These are phyloP conservation scores for Heritiera littoralis DNA, from an alignment of 345 rosid species.

Conservation along the genomic window DNA sequence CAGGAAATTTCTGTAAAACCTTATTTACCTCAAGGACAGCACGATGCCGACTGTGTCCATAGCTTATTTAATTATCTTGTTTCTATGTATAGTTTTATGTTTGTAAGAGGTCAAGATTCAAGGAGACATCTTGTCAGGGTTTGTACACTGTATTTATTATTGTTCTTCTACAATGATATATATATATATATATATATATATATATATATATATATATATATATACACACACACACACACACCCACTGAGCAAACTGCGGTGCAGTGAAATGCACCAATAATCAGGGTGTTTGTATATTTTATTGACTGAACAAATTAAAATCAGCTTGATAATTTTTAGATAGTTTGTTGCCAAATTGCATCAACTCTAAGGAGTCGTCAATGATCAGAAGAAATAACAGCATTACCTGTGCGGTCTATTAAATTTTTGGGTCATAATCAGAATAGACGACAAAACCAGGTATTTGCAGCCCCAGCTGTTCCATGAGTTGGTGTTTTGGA, in stretches of 20 bases:
- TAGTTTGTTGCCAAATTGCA: background rate
- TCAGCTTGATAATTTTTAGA: no score
- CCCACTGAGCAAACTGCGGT: background rate
- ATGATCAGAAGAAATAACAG: background rate
- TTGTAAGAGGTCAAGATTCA: background rate
- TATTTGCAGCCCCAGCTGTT: slow-evolving; percentile 17
- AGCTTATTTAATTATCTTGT: background rate
- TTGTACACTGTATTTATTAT: background rate
- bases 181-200: no score
- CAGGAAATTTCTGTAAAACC: background rate
- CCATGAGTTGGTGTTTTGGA: slow-evolving; percentile 13
- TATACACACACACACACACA: no score
- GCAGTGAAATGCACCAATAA: background rate
- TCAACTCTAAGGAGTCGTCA: background rate
- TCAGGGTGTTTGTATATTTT: no score
- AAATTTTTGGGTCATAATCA: slow-evolving; percentile 12
- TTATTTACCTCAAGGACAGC: background rate
- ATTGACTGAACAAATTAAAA: no score
- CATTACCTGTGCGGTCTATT: background rate
- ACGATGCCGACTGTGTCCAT: background rate
- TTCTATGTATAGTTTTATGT: background rate
- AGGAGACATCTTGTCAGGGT: background rate
- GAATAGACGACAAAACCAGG: slow-evolving; percentile 9
- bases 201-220: no score
- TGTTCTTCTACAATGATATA: background rate